Percentiles rank a stretch among this genome's conserved stretches.
Evolutionary conservation across 2,329 filamentous ascomycete genomes (phyloP).

Genomic region (Stachybotrys echinatus): DNA sequence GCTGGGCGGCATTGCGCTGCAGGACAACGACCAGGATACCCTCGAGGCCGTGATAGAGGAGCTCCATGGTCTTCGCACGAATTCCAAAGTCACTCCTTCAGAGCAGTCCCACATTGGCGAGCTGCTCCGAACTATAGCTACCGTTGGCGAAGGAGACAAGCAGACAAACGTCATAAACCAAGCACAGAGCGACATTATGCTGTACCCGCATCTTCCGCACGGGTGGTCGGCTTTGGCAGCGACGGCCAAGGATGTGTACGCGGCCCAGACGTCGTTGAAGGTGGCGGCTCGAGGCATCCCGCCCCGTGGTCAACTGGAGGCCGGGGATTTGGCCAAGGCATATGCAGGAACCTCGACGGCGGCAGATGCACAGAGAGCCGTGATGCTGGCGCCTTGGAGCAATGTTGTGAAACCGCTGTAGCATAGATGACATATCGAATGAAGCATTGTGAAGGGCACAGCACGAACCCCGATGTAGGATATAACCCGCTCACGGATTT

Average conservation of each 20-base stretch:
- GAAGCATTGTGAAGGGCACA: background rate
- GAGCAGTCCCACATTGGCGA: constrained; percentile 68
- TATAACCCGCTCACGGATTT: background rate
- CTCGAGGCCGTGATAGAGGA: constrained; percentile 77
- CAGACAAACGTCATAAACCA: constrained; percentile 54
- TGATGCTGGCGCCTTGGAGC: constrained; percentile 79
- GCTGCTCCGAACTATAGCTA: constrained; percentile 69
- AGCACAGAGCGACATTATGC: constrained; percentile 71
- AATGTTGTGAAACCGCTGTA: background rate
- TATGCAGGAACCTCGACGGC: constrained; percentile 68
- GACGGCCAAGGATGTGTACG: constrained; percentile 45
- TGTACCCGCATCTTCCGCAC: constrained; percentile 71
- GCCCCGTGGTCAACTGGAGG: constrained; percentile 62
- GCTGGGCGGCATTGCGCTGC: constrained; percentile 75
- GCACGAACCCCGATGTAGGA: background rate
- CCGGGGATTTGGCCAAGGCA: constrained; percentile 64
- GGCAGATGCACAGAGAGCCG: constrained; percentile 69
- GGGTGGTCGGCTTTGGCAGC: constrained; percentile 76
- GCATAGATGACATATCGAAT: background rate
- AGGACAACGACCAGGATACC: constrained; percentile 75
- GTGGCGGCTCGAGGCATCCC: constrained; percentile 73
- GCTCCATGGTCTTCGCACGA: constrained; percentile 66
- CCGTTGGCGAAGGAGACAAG: constrained; percentile 43
- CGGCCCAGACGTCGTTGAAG: constrained; percentile 72
- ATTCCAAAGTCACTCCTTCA: constrained; percentile 53